Evolutionary conservation across 2,329 filamentous ascomycete species (phyloP), one percentile per base, ranked within the genome.

Genomic region (Pleomassaria siparia): DNA sequence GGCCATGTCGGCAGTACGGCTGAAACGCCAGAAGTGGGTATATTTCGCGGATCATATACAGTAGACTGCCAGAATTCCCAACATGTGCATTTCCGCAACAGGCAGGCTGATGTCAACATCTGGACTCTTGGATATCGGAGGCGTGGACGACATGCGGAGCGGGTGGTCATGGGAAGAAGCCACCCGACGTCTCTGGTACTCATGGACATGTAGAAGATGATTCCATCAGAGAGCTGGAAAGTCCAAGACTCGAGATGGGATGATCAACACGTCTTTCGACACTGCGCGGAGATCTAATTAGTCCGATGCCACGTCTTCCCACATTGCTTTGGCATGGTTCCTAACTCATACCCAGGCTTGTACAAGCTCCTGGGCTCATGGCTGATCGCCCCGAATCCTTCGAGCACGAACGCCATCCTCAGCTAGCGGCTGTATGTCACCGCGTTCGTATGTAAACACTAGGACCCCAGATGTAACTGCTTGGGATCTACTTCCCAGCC

Each of bases 341-440:
- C 50, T 59, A 53, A 59, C 52, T 58, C 52, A 50, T 32, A 56
- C 42, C 48, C n/a, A n/a, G n/a, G n/a, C 52, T 44, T 49, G 47
- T 47, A 28, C n/a, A n/a, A n/a, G n/a, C n/a, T n/a, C 15, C 40
- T 39, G 28, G 26, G 39, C 28, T 49, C 32, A 40, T 43, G 26
- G 43, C 41, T 40, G 46, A 46, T 52, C 43, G 25, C 44, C 44
- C 12, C 40, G 26, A 11, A 32, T 44, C 30, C 33, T 33, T 40
- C 40, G 28, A 43, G 45, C 26, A 35, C 26, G 29, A 45, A 41
- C 45, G 42, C 44, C 46, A 50, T 53, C 39, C 40, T 44, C 29
- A 54, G 47, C 44, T 53, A 50, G 51, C 40, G 43, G 40, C 42
- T 21, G n/a, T n/a, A n/a, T n/a, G 40, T 12, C 15, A 24, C 24